Percentiles rank a stretch among this genome's conserved stretches.
phyloP scores from a whole-genome alignment of 116 monocot genomes.

The Cymodocea nodosa region DNA sequence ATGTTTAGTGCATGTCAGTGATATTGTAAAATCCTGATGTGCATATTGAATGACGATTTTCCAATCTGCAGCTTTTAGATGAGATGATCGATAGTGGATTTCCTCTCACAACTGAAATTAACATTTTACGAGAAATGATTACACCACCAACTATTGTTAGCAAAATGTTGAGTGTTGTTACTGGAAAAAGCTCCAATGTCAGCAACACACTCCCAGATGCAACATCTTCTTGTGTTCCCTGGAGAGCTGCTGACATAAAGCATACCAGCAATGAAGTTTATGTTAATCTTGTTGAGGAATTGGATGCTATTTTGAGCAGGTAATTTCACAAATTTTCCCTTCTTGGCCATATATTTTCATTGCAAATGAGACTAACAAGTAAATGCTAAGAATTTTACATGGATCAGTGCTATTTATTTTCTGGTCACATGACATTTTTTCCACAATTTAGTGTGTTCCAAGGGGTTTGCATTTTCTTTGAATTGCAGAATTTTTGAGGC shows the following conservation, averaged over 20 bases:
- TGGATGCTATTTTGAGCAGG: constrained; percentile 75
- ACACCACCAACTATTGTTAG: constrained; percentile 72
- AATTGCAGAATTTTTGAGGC: no score
- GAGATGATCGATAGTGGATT: constrained; percentile 99
- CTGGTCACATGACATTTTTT: no score
- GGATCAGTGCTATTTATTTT: no score
- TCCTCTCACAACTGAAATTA: constrained; percentile 91
- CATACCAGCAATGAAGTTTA: constrained; percentile 72
- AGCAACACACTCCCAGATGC: constrained; percentile 69
- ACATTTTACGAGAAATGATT: constrained; percentile 83
- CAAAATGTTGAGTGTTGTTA: constrained; percentile 82
- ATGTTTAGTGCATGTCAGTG: background rate
- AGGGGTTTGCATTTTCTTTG: no score
- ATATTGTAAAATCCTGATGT: background rate
- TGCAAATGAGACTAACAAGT: background rate
- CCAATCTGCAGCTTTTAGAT: constrained; percentile 70
- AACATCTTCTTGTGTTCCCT: constrained; percentile 68
- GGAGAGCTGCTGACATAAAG: constrained; percentile 57
- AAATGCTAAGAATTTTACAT: no score
- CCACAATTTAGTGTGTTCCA: no score
- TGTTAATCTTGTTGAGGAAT: constrained; percentile 78
- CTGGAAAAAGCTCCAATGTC: constrained; percentile 66
- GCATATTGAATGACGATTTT: background rate
- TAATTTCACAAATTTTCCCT: constrained; percentile 6
- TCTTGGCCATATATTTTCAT: background rate